phyloP scores from a whole-genome alignment of 2,329 filamentous ascomycete genomes.

The Ceratocystis albifundus region DNA sequence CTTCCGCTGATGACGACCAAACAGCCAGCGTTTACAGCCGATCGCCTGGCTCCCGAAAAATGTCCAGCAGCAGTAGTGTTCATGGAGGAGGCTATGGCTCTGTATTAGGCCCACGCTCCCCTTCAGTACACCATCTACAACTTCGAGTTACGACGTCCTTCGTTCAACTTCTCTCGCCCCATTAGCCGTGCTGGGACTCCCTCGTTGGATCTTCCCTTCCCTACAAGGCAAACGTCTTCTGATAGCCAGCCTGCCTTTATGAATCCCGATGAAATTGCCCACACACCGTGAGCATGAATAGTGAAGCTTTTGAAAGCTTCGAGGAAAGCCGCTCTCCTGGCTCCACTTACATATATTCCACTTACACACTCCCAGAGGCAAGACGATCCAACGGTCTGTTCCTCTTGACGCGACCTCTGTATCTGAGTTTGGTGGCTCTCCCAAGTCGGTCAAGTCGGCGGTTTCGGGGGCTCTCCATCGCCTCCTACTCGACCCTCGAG shows the following conservation, averaged over 20 bases:
- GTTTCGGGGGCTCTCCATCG: slow-evolving; percentile 41
- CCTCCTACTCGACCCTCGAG: slow-evolving; percentile 50
- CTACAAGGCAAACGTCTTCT: slow-evolving; percentile 51
- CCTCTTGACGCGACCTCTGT: slow-evolving; percentile 45
- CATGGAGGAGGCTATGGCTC: slow-evolving; percentile 21
- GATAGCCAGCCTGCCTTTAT: slow-evolving; percentile 52
- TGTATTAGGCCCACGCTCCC: slow-evolving; percentile 49
- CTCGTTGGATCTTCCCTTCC: slow-evolving; percentile 35
- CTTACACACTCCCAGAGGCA: slow-evolving; percentile 75
- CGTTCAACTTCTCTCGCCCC: slow-evolving; percentile 90
- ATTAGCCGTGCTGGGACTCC: slow-evolving; percentile 61
- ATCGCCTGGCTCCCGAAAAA: slow-evolving; percentile 53
- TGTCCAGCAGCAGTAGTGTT: slow-evolving; percentile 58
- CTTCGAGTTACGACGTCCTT: slow-evolving; percentile 65
- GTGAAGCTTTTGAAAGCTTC: slow-evolving; percentile 52
- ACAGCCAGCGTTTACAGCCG: slow-evolving; percentile 32
- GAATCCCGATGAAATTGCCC: slow-evolving; percentile 51
- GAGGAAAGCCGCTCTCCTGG: slow-evolving; percentile 29
- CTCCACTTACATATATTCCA: slow-evolving; percentile 76
- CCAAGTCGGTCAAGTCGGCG: slow-evolving; percentile 19
- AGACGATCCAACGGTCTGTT: slow-evolving; percentile 60
- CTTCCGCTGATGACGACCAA: slow-evolving; percentile 57
- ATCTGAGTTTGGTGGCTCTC: slow-evolving; percentile 33
- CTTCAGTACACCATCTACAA: slow-evolving; percentile 59
- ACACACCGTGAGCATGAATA: slow-evolving; percentile 64